These are phyloP conservation scores for Acer campestre DNA, from an alignment of 345 rosid genomes.

Conservation along the genomic window DNA sequence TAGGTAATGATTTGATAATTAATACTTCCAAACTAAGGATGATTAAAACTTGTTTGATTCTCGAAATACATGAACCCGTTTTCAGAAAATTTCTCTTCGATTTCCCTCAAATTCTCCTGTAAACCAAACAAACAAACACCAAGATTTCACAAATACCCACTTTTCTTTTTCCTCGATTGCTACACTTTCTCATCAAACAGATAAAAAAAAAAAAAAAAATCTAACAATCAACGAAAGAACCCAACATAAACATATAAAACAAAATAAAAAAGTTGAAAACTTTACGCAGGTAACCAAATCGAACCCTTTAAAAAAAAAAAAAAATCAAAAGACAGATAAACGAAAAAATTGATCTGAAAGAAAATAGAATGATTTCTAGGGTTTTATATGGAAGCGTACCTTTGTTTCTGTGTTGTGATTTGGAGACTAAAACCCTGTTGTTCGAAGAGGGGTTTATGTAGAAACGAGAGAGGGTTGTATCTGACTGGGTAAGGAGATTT, in stretches of 20 bases:
- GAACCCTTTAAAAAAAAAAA: not conserved
- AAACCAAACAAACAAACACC: not conserved
- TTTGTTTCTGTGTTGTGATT: not conserved
- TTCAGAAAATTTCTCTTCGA: not conserved
- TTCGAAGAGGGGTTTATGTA: conserved; percentile 15
- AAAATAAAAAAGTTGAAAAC: not conserved
- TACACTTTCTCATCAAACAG: conserved; percentile 3
- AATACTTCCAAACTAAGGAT: not conserved
- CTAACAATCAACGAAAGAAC: not conserved
- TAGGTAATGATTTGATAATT: too few relatives aligned
- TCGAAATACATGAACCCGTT: not conserved
- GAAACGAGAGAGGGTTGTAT: not conserved
- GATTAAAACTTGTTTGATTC: not conserved
- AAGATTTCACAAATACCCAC: not conserved
- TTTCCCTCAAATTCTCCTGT: not conserved
- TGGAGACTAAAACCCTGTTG: conserved; percentile 10
- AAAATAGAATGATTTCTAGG: not conserved
- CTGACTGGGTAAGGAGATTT: not conserved
- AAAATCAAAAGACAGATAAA: not conserved
- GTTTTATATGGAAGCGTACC: not conserved
- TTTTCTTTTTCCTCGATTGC: too few relatives aligned
- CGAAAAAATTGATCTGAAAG: not conserved
- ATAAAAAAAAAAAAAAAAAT: not conserved
- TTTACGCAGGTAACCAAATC: not conserved
- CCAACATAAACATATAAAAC: not conserved